Conservation (phyloP, 2,329 filamentous ascomycete genomes). For the Aspergillus sp. region DNA sequence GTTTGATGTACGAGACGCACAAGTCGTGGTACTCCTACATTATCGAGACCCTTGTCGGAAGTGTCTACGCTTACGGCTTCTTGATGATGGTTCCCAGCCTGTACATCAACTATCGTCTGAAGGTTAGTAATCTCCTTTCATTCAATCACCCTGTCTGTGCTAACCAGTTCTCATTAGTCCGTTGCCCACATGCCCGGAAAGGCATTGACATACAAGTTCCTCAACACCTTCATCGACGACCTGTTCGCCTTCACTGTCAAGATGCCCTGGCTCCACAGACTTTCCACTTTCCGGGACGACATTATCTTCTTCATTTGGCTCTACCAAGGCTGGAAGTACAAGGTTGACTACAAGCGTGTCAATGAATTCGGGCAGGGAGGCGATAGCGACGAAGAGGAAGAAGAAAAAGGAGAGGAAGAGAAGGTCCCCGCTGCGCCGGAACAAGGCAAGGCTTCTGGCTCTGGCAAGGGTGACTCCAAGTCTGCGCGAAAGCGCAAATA, state of each 20-base stretch:
- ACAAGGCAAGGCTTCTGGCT: conserved; percentile 25
- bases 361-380: conserved; percentile 98
- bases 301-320: conserved; percentile 97
- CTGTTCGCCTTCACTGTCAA: conserved; percentile 99
- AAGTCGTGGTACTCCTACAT: conserved; percentile 98
- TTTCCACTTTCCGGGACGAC: conserved; percentile 89
- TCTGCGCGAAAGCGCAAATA: conserved; percentile 31
- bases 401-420: conserved; percentile 49
- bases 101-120: conserved; percentile 98
- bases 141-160: neutral
- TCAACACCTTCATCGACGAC: conserved; percentile 98
- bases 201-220: conserved; percentile 96
- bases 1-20: conserved; percentile 83
- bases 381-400: conserved; percentile 68
- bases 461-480: conserved; percentile 21
- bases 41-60: conserved; percentile 89
- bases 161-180: conserved; percentile 33
- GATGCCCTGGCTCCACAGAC: conserved; percentile 89
- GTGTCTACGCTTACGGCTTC: conserved; percentile 96
- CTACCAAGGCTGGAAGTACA: conserved; percentile 91
- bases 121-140: conserved; percentile 44
- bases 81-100: conserved; percentile 97
- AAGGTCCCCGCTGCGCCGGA: conserved; percentile 13
- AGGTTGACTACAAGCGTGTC: conserved; percentile 80
- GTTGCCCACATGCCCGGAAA: conserved; percentile 95